Base-by-base conservation (phyloP, 2,329 filamentous ascomycete genomes). In the Claviceps pazoutovae region DNA sequence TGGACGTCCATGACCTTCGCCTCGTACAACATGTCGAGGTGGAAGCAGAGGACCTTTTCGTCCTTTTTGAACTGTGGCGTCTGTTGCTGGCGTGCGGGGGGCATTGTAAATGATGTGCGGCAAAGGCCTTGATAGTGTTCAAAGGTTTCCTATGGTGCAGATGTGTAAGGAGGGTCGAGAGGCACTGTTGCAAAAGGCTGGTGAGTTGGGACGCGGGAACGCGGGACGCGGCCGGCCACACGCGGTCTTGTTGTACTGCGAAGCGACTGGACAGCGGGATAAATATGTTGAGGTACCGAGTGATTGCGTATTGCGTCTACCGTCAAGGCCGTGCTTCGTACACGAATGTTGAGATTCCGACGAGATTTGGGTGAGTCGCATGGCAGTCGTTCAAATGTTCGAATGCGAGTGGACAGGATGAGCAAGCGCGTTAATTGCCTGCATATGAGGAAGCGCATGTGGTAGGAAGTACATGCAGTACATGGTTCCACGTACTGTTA, bases 11-110 rank as follows among this genome's bases (percentile, higher is more conserved):
- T 80, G 50, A 98, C 84, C 71, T 97, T 97, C 58, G 93, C 93
- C 69, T 98, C 93, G 65, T 98, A 98, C 49, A 98, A 81, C 70
- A 97, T 83, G 63, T 97, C 90, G 71, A 91, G 88, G 67, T 98
- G 93, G 65, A 97, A 97, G 73, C 93, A 98, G 36, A 97, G 81
- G 39, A 95, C 89, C 64, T 86, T 88, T 74, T 98, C 93, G 64
- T 97, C 89, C 75, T 90, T 89, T 62, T 67, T 70, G 64, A 74
- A 77, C 48, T 74, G 73, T 50, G 75, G 70, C 42, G 58, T 64
- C 64, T 56, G 72, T 65, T 66, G 67, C 53, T 70, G 67, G 53
- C 69, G 68, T 51, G 70, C 58, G 50, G 70, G 70, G 58, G 70
- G 65, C 70, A 73, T 73, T 56, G 48, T 59, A 58, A 51, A 26